Conservation (phyloP, 2,329 filamentous ascomycete genomes). For the Grosmannia serpens region DNA sequence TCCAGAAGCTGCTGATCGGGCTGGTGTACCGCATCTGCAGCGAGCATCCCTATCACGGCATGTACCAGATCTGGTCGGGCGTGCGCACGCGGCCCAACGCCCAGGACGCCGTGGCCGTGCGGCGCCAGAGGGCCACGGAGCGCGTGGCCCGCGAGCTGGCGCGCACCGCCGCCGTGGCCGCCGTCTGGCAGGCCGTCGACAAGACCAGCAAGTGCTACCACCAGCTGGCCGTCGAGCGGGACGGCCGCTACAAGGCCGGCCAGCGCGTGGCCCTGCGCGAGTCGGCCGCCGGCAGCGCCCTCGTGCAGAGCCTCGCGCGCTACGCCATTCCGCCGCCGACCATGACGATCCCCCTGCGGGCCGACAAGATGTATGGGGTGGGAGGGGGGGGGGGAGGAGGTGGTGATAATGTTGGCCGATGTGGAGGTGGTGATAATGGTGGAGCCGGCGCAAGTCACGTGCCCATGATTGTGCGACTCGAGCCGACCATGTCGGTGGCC, state of each 20-base stretch:
- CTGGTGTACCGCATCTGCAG: conserved; percentile 75
- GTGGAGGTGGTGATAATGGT: no score
- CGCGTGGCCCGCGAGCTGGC: conserved; percentile 52
- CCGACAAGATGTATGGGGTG: conserved; percentile 69
- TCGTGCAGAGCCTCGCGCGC: conserved; percentile 51
- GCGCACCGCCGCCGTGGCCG: conserved; percentile 36
- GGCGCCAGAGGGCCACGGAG: conserved; percentile 62
- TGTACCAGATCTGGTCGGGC: conserved; percentile 91
- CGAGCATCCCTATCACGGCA: conserved; percentile 91
- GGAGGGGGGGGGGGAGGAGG: no score
- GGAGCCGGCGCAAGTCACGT: conserved; percentile 39
- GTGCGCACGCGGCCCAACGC: conserved; percentile 56
- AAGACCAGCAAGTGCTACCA: conserved; percentile 60
- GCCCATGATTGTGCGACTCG: conserved; percentile 62
- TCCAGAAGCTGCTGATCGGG: conserved; percentile 63
- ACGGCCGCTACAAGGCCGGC: conserved; percentile 56
- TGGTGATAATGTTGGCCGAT: no score
- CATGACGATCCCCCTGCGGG: conserved; percentile 66
- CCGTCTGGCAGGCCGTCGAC: conserved; percentile 61
- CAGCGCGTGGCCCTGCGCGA: conserved; percentile 46
- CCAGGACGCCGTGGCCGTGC: conserved; percentile 63
- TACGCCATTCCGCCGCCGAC: conserved; percentile 78
- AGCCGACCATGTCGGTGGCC: conserved; percentile 70
- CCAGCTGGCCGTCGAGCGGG: conserved; percentile 51
- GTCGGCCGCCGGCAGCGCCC: conserved; percentile 46